phyloP scores from a whole-genome alignment of 78 protist species.

The slime mould (Dictyostelium discoideum) region DNA sequence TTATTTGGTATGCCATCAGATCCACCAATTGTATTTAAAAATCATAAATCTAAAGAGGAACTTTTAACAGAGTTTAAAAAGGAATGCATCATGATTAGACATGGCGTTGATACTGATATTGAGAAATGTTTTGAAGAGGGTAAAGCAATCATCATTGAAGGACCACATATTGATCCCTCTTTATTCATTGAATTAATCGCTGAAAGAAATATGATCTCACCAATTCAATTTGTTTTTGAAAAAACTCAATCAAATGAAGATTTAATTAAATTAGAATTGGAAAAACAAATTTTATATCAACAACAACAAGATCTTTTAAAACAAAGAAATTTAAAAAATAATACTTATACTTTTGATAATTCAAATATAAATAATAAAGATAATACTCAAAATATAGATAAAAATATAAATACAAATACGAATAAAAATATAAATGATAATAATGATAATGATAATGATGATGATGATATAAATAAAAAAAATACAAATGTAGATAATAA shows the following conservation, averaged over 20 bases:
- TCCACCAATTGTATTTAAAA: conserved; percentile 68
- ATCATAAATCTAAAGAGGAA: conserved; percentile 40
- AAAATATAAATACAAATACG: not conserved
- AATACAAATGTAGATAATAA: not conserved
- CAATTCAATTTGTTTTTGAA: conserved; percentile 41
- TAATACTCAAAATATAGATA: not conserved
- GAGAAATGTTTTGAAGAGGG: conserved; percentile 81
- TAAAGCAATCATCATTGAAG: conserved; percentile 76
- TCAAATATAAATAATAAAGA: not conserved
- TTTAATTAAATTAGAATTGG: conserved; percentile 5
- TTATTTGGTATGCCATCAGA: conserved; percentile 81
- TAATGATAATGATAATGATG: too few species aligned
- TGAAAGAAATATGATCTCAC: conserved; percentile 68
- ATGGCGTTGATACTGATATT: conserved; percentile 78
- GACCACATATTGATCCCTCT: conserved; percentile 73
- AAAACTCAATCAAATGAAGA: conserved; percentile 13
- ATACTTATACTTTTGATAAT: not conserved
- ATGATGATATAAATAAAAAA: too few species aligned
- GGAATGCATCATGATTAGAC: conserved; percentile 71
- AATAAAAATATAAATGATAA: too few species aligned
- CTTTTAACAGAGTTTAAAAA: conserved; percentile 45
- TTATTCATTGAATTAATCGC: conserved; percentile 24
- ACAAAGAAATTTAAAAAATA: not conserved
- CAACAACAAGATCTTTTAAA: not conserved
- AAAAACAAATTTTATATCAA: not conserved